A percentile compares a stretch with the other conserved stretches of the same genome.
phyloP scores from a whole-genome alignment of 164 flowering plant genomes.

The Echeveria elegans region DNA sequence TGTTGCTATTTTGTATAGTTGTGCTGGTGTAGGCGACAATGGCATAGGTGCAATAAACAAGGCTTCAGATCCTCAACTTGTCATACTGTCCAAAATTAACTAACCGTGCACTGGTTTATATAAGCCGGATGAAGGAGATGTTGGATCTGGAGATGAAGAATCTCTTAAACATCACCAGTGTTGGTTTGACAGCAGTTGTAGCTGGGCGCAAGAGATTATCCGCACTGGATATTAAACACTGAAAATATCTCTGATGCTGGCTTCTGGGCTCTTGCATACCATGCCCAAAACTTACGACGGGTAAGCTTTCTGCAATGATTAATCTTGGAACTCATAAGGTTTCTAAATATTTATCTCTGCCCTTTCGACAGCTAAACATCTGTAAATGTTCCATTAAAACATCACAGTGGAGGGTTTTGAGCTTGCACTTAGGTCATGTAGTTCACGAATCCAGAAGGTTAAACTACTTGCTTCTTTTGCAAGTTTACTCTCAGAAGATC shows the following conservation, averaged over 20 bases:
- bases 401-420: slow-evolving; percentile 49
- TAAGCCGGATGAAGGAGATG: slow-evolving; percentile 42
- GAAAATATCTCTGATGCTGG: slow-evolving; percentile 42
- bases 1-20: slow-evolving; percentile 25
- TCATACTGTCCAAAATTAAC: slow-evolving; percentile 50
- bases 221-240: slow-evolving; percentile 55
- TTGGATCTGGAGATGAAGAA: slow-evolving; percentile 51
- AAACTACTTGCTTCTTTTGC: slow-evolving; percentile 36
- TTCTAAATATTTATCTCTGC: neutral
- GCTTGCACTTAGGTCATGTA: slow-evolving; percentile 45
- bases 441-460: slow-evolving; percentile 51
- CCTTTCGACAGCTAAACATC: slow-evolving; percentile 46
- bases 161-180: slow-evolving; percentile 34
- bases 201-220: slow-evolving; percentile 47
- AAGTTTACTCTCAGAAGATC: slow-evolving; percentile 35
- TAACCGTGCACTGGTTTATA: slow-evolving; percentile 39
- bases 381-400: slow-evolving; percentile 36
- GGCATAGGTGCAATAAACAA: slow-evolving; percentile 51
- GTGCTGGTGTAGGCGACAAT: slow-evolving; percentile 48
- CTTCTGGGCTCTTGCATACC: slow-evolving; percentile 50
- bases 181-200: slow-evolving; percentile 46
- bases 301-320: slow-evolving; percentile 17
- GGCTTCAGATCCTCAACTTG: slow-evolving; percentile 44
- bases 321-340: neutral
- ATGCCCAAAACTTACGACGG: slow-evolving; percentile 52